Conservation (phyloP, 176 grass and related monocot genomes). For the Cenchrus americanus region DNA sequence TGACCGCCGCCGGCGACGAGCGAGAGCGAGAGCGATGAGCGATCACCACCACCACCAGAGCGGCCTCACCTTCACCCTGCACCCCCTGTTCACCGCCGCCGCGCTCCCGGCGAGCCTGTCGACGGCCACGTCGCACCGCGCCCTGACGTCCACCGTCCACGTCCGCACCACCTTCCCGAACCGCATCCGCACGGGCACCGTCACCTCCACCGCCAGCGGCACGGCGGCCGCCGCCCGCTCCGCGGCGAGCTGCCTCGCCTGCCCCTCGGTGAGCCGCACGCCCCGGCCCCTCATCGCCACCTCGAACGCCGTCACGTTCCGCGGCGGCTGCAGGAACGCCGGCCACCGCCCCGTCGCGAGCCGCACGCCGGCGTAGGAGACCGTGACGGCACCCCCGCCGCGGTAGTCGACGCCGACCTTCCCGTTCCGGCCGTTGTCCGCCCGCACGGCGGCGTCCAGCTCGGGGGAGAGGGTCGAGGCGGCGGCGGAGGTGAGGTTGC, state of each 20-base stretch:
- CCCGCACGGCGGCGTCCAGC: constrained; percentile 54
- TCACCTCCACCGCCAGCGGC: constrained; percentile 49
- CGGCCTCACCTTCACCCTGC: constrained; percentile 54
- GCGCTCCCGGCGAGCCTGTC: constrained; percentile 52
- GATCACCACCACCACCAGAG: constrained; percentile 58
- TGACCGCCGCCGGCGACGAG: not conserved
- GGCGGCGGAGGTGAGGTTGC: not conserved
- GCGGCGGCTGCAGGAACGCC: constrained; percentile 58
- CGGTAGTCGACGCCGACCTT: constrained; percentile 72
- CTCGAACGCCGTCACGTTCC: constrained; percentile 65
- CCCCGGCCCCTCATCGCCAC: constrained; percentile 40
- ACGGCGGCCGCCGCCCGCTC: constrained; percentile 47
- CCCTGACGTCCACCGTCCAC: constrained; percentile 73
- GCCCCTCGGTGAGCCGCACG: too few species aligned
- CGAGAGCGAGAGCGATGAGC: not conserved
- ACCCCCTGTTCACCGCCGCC: constrained; percentile 12
- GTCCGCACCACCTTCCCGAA: constrained; percentile 58
- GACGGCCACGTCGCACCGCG: constrained; percentile 66
- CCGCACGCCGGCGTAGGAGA: constrained; percentile 48
- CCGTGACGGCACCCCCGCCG: constrained; percentile 46
- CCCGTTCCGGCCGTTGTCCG: constrained; percentile 60
- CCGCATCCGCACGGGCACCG: constrained; percentile 54
- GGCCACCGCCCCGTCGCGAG: constrained; percentile 72
- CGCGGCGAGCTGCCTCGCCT: not conserved
- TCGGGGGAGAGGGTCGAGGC: not conserved